A percentile compares a stretch with the other conserved stretches of the same genome.
Conservation (phyloP, 306 rosid genomes). For the Sechiopsis laciniata region DNA sequence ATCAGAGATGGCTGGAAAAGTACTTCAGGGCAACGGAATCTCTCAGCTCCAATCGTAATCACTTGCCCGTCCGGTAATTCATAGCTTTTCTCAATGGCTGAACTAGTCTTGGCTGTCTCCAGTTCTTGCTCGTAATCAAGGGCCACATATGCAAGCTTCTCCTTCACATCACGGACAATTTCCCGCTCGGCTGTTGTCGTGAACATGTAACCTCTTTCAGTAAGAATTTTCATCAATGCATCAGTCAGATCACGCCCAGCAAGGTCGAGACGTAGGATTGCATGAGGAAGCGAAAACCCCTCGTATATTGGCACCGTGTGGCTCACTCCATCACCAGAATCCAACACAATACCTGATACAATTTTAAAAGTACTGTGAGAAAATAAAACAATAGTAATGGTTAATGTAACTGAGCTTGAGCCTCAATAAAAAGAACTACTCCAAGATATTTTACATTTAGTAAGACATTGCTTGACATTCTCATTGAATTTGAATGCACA, state of each 20-base stretch:
- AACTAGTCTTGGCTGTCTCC: slow-evolving; percentile 59
- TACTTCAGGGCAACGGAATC: slow-evolving; percentile 75
- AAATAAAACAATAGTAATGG: not conserved
- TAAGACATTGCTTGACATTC: not conserved
- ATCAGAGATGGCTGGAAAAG: slow-evolving; percentile 71
- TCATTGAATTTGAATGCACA: not conserved
- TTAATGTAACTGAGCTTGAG: not conserved
- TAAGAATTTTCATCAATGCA: slow-evolving; percentile 54
- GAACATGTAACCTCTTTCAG: slow-evolving; percentile 70
- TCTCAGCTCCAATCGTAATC: slow-evolving; percentile 66
- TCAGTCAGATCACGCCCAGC: slow-evolving; percentile 72
- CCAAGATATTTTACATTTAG: not conserved
- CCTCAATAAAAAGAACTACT: not conserved
- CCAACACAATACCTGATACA: slow-evolving; percentile 55
- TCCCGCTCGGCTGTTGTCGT: slow-evolving; percentile 66
- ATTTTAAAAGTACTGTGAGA: not conserved
- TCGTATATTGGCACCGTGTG: slow-evolving; percentile 73
- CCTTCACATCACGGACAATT: slow-evolving; percentile 79
- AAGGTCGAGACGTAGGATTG: slow-evolving; percentile 65
- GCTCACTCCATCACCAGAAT: slow-evolving; percentile 76
- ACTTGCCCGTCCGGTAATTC: slow-evolving; percentile 72
- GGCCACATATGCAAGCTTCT: slow-evolving; percentile 66
- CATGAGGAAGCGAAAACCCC: slow-evolving; percentile 70
- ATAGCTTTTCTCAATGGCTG: slow-evolving; percentile 62
- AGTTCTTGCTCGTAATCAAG: slow-evolving; percentile 65